These are phyloP conservation scores for Suillus hirtellus DNA, from an alignment of 768 basidiomycete genomes.

Conservation along the genomic window DNA sequence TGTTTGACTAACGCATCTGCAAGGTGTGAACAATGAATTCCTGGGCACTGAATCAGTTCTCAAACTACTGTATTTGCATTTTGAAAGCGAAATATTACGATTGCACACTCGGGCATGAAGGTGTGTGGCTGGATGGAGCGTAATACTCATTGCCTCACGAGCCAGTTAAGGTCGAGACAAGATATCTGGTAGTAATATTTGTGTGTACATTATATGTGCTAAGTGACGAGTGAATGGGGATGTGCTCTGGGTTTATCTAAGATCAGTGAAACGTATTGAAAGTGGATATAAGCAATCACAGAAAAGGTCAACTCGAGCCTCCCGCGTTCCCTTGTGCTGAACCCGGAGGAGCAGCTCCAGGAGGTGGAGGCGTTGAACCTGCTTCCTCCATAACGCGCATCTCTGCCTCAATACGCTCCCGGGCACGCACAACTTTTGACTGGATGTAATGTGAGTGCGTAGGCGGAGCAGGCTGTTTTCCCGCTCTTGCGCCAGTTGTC, in stretches of 20 bases:
- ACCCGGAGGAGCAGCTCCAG: conserved; percentile 17
- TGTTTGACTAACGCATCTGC: too few relatives aligned
- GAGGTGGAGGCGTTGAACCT: conserved; percentile 17
- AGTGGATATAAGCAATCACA: conserved; percentile 22
- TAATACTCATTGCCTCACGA: too few relatives aligned
- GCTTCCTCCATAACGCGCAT: conserved; percentile 31
- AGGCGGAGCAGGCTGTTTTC: conserved; percentile 44
- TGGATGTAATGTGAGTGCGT: conserved; percentile 89
- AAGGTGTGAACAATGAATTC: too few relatives aligned
- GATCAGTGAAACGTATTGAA: conserved; percentile 11
- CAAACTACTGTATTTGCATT: too few relatives aligned
- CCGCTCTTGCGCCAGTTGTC: conserved; percentile 35
- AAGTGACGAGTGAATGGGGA: conserved; percentile 27
- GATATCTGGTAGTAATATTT: too few relatives aligned
- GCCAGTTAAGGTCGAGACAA: too few relatives aligned
- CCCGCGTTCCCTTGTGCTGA: conserved; percentile 21
- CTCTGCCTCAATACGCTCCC: conserved; percentile 95
- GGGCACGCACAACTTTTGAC: conserved; percentile 94
- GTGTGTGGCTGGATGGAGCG: too few relatives aligned
- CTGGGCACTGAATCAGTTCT: too few relatives aligned
- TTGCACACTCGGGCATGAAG: too few relatives aligned
- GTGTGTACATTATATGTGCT: conserved; percentile 1
- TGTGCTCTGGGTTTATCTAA: conserved; percentile 22
- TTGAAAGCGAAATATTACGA: too few relatives aligned
- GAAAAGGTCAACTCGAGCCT: conserved; percentile 23